Base-by-base conservation (phyloP, 1,284 basidiomycete genomes). In the Phaffia rhodozyma region DNA sequence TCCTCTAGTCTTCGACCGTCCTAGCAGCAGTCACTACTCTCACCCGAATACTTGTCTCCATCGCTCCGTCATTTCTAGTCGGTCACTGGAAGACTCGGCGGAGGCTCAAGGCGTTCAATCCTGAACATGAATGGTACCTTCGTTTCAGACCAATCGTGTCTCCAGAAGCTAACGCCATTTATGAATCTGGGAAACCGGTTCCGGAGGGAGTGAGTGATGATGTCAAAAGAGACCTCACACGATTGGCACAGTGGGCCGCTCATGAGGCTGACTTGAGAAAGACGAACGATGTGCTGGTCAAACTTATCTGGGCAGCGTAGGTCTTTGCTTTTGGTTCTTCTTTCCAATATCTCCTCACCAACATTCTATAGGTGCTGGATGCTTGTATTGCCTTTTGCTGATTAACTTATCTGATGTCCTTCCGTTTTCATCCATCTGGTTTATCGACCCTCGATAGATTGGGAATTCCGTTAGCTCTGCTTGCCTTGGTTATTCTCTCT, bases 401-500 rank as follows among this genome's bases (percentile, higher is more conserved):
- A 18, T 66, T 72, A 1, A 69, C 57, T 69, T 0, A 58, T 78
- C 61, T 80, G 78, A 68, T 76, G 80, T 2, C 77, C 75, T 60
- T 79, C 78, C 67, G 76, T 80, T 27, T 79, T 87, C 62, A 78
- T 79, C 62, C 63, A 73, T 18, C 61, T 75, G 30, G 67, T 75
- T 81, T 38, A 80, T 79, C 67, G 32, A 78, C 86, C 65, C 81
- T 84, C 59, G 64, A 81, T 30, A 78, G 91, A 23, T 72, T 91
- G 59, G 77, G 85, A 57, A 76, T 86, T 30, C 91, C 91, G 0
- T 74, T 83, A 30, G 68, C 81, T 18, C 73, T 91, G n/a, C 84
- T 92, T 70, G 83, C 82, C 78, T 78, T 82, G 1, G 87, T 86
- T 0, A 84, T 90, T 66, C 64, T 88, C 1, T 86, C 86, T 1